Base-by-base conservation (phyloP, 768 basidiomycete species). In the Tephrocybe sp. region DNA sequence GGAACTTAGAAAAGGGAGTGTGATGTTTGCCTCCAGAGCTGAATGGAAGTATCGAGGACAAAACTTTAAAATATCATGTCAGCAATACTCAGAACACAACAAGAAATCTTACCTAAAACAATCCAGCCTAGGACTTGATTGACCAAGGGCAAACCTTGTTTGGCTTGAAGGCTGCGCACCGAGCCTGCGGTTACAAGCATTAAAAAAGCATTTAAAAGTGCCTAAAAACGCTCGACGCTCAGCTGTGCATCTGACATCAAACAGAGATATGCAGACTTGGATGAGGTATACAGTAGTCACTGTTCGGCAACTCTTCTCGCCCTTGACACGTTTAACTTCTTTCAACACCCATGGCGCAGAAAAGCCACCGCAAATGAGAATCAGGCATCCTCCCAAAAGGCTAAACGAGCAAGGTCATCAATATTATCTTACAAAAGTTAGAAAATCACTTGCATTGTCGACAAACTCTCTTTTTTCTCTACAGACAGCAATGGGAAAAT, bases 401-500 rank as follows among this genome's bases (percentile, higher is more conserved):
- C 82, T 83, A 42, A 3, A 42, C 12, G 23, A 51, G 22, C 31
- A 44, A 45, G 13, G 16, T 42, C 22, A 54, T n/a, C 35, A 39
- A 23, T n/a, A 30, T 11, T 17, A 2, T 38, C 20, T 19, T 7
- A 20, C 10, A 20, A 33, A 17, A 30, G 26, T 39, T 47, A 17
- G 19, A 38, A 4, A 14, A 34, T 39, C 7, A 70, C 82, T 61
- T 49, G 90, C 91, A 92, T 83, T 3, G 73, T 61, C 1, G 59
- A 20, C 17, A 86, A 51, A 53, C 70, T 82, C 66, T 92, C 91
- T 19, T 70, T 67, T 61, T 89, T 87, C 51, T 92, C 83, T 2
- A 92, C 87, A 7, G 79, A 70, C 22, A 92, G 73, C 22, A 88
- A 62, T 0, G 90, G 89, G 59, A 92, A 93, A 2, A 89, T 57